Evolutionary conservation across 2,329 filamentous ascomycete genomes (phyloP), one percentile per base, ranked within the genome.

Genomic region (Neurospora sp.): DNA sequence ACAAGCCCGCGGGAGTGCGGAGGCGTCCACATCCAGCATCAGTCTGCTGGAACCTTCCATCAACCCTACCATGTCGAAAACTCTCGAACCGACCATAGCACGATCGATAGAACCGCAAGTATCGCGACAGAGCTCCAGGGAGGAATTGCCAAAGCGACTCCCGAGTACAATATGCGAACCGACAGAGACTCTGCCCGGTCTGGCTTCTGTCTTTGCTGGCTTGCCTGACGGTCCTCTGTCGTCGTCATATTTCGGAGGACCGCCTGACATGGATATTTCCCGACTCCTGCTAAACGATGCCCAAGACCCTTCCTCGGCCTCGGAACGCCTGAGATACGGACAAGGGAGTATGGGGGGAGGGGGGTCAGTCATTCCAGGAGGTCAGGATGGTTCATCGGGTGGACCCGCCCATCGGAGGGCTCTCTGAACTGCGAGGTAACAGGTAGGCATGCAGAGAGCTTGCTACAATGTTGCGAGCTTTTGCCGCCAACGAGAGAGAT

Each of bases 251-350:
- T 77, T 82, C 66, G 81, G 81, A 3, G 80, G 72, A 67, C 79
- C 81, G 9, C 83, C 85, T 17, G 87, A 89, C 76, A 89, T 89
- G 87, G 87, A 87, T 68, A 88, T 89, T 66, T 87, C 86, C 17
- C 83, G 87, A 13, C 80, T 90, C 1, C 77, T 89, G 2, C 80
- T 89, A n/a, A 86, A 89, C 68, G 86, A 88, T 72, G 78, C 79
- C 4, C 80, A 80, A 15, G 39, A 66, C 11, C 28, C 52, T 38
- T 42, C 15, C 17, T 58, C 38, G 38, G 52, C 38, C 36, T 42
- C 66, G n/a, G 62, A 43, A 33, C 66, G 62, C 28, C 42, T 38
- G 38, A 69, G 42, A 62, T 62, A 62, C 28, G 52, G 52, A 33
- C 52, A 62, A 2, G 52, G 52, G 36, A 28, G 52, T 33, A 33